phyloP scores from a whole-genome alignment of 371 early-diverging fungal species.

The Mucor saturninus region DNA sequence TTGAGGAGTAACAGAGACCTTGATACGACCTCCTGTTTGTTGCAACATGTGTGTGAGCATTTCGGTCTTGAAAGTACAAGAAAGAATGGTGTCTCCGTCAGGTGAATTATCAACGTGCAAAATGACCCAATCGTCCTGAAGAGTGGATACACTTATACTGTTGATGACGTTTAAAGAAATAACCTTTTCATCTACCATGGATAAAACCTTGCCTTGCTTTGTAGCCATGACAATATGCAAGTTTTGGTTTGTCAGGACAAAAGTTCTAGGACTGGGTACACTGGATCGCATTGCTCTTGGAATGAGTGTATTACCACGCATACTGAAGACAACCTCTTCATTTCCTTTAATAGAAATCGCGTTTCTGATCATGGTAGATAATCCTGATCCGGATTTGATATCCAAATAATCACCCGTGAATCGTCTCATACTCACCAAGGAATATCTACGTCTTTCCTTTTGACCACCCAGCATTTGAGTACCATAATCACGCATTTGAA shows the following conservation, averaged over 20 bases:
- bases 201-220: slow-evolving; percentile 55
- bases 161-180: slow-evolving; percentile 55
- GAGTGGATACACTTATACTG: slow-evolving; percentile 65
- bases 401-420: slow-evolving; percentile 93
- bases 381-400: slow-evolving; percentile 67
- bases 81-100: slow-evolving; percentile 53
- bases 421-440: slow-evolving; percentile 82
- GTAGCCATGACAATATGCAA: slow-evolving; percentile 62
- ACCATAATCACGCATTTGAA: slow-evolving; percentile 92
- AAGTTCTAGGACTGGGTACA: slow-evolving; percentile 74
- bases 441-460: slow-evolving; percentile 91
- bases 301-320: slow-evolving; percentile 68
- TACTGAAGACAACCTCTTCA: slow-evolving; percentile 73
- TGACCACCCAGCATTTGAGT: slow-evolving; percentile 88
- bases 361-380: slow-evolving; percentile 70
- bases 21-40: slow-evolving; percentile 49
- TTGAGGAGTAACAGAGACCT: slow-evolving; percentile 57
- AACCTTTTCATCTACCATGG: slow-evolving; percentile 57
- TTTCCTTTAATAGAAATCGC: slow-evolving; percentile 60
- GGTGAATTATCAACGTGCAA: slow-evolving; percentile 64
- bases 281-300: slow-evolving; percentile 82
- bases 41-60: slow-evolving; percentile 66
- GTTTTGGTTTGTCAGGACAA: slow-evolving; percentile 68
- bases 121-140: slow-evolving; percentile 85
- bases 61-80: slow-evolving; percentile 81